These are phyloP conservation scores for Penicillium olsonii DNA, from an alignment of 2,329 filamentous ascomycete species.

Conservation along the genomic window DNA sequence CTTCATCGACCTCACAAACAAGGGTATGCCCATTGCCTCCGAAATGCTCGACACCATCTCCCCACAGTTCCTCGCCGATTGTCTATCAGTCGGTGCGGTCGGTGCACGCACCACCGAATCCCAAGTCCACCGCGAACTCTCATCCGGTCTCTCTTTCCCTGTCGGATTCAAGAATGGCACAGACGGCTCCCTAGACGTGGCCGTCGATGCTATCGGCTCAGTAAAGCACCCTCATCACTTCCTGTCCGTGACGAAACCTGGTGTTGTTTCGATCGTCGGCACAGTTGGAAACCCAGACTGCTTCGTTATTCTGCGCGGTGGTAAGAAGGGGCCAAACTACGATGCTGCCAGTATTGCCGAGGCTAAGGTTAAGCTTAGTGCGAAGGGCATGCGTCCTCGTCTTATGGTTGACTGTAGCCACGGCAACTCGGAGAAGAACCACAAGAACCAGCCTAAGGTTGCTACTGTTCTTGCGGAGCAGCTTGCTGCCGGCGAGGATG, in stretches of 20 bases:
- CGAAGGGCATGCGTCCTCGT: conserved; percentile 71
- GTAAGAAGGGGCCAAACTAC: conserved; percentile 92
- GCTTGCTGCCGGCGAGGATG: conserved; percentile 78
- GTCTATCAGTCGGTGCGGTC: conserved; percentile 87
- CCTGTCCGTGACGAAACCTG: conserved; percentile 94
- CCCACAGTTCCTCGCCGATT: conserved; percentile 91
- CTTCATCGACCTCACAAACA: conserved; percentile 86
- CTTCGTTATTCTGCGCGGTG: conserved; percentile 92
- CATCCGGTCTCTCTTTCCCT: conserved; percentile 91
- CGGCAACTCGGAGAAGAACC: conserved; percentile 93
- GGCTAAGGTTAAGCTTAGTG: conserved; percentile 75
- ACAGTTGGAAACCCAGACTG: conserved; percentile 95
- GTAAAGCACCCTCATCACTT: conserved; percentile 94
- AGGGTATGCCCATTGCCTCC: conserved; percentile 93
- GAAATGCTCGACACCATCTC: conserved; percentile 99
- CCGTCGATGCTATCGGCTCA: conserved; percentile 92
- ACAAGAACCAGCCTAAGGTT: conserved; percentile 96
- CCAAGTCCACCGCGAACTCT: conserved; percentile 91
- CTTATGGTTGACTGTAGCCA: conserved; percentile 99
- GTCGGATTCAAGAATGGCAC: conserved; percentile 99
- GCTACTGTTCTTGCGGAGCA: conserved; percentile 79
- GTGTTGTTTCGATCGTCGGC: conserved; percentile 90
- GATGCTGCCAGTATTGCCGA: conserved; percentile 80
- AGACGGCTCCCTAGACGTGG: conserved; percentile 83
- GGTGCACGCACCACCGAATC: conserved; percentile 96